Conservation (phyloP, 495 filamentous ascomycete genomes). For the Xylona heveae region DNA sequence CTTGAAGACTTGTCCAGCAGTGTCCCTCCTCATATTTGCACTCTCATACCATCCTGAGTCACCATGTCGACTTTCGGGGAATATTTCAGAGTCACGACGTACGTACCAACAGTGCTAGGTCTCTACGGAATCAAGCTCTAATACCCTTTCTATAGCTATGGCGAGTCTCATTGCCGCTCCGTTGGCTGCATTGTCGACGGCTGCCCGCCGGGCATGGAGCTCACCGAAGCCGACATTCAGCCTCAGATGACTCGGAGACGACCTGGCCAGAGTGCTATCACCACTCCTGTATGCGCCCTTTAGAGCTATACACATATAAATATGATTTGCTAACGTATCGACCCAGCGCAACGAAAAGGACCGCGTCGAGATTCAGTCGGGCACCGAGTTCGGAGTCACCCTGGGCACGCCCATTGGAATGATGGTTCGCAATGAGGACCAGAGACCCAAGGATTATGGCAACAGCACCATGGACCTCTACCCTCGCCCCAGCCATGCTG, state of each 20-base stretch:
- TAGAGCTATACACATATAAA: not conserved
- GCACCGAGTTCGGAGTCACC: constrained; percentile 81
- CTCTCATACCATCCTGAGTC: no score
- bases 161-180: constrained; percentile 80
- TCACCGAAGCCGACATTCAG: constrained; percentile 82
- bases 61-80: constrained; percentile 84
- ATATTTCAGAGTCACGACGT: constrained; percentile 72
- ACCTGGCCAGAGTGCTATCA: constrained; percentile 76
- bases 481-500: constrained; percentile 83
- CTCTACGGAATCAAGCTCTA: constrained; percentile 7
- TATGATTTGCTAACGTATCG: no score
- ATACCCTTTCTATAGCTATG: constrained; percentile 33
- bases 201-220: constrained; percentile 69
- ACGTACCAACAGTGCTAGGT: constrained; percentile 15
- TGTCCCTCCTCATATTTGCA: no score
- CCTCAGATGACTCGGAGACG: constrained; percentile 82
- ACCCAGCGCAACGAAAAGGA: constrained; percentile 82
- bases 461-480: constrained; percentile 78
- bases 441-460: constrained; percentile 85
- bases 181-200: constrained; percentile 82
- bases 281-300: constrained; percentile 38
- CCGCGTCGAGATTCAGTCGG: constrained; percentile 76
- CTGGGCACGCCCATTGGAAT: constrained; percentile 84
- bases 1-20: no score
- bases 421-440: constrained; percentile 78